A percentile compares a stretch with the other conserved stretches of the same genome.
phyloP scores from a whole-genome alignment of 2,329 filamentous ascomycete species.

The Neonectria coccinea region DNA sequence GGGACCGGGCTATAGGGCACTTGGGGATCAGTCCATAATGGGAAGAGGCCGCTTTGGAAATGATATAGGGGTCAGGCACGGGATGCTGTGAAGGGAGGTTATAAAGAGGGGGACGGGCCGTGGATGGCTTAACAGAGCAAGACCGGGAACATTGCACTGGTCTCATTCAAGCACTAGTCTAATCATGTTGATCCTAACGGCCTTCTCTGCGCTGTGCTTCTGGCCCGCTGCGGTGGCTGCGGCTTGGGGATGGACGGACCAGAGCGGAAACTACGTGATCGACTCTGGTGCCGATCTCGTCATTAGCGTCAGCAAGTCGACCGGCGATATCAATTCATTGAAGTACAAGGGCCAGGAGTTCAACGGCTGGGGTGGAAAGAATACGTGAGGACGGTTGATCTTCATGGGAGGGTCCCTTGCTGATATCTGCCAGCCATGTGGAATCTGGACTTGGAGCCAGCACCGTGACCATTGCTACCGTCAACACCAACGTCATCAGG shows the following conservation, averaged over 20 bases:
- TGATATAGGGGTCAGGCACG: not conserved
- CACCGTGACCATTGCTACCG: conserved; percentile 47
- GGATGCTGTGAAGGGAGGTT: conserved; percentile 5
- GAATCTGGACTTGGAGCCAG: conserved; percentile 49
- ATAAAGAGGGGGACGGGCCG: conserved; percentile 30
- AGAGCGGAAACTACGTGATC: conserved; percentile 54
- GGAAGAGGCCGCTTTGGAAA: not conserved
- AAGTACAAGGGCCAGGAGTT: conserved; percentile 50
- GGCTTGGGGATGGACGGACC: conserved; percentile 55
- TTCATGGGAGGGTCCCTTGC: not conserved
- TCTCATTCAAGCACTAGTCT: not conserved
- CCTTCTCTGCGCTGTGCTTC: conserved; percentile 43
- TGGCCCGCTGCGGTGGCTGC: conserved; percentile 49
- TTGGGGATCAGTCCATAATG: not conserved
- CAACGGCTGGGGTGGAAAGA: conserved; percentile 47
- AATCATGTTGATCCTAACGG: conserved; percentile 44
- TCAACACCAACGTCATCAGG: conserved; percentile 49
- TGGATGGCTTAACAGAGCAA: not conserved
- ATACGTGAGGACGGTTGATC: conserved; percentile 34
- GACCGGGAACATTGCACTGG: not conserved
- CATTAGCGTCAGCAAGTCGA: conserved; percentile 51
- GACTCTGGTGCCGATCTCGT: conserved; percentile 49
- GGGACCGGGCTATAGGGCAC: not conserved
- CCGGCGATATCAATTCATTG: conserved; percentile 51
- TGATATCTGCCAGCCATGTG: conserved; percentile 39